Conservation (phyloP, 2,329 filamentous ascomycete genomes). For the Nemania sp. region DNA sequence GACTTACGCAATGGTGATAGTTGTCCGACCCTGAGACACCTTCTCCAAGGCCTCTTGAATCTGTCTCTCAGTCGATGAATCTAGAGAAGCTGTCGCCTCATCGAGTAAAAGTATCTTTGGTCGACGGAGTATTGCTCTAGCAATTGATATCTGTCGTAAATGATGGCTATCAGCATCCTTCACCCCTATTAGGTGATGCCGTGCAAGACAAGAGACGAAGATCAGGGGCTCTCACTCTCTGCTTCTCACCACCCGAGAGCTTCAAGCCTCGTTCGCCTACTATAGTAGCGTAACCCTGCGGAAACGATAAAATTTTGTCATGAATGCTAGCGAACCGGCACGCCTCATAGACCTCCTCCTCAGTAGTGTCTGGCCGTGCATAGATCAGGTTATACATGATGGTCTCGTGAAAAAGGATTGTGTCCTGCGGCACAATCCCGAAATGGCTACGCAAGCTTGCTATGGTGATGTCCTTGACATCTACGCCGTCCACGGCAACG, state of each 20-base stretch:
- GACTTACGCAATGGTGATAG: not conserved
- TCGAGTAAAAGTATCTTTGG: not conserved
- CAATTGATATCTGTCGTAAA: not conserved
- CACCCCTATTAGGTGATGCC: not conserved
- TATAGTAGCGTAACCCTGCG: not conserved
- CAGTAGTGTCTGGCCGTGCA: not conserved
- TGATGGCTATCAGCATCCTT: not conserved
- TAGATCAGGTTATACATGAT: slow-evolving; percentile 4
- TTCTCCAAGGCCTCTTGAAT: not conserved
- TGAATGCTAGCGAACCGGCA: slow-evolving; percentile 4
- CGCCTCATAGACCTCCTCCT: not conserved
- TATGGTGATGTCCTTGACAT: not conserved
- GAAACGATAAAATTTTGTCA: not conserved
- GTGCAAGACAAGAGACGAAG: not conserved
- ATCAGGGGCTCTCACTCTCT: not conserved
- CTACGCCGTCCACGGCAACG: not conserved
- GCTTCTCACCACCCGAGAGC: slow-evolving; percentile 10
- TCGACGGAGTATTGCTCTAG: not conserved
- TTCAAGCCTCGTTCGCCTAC: slow-evolving; percentile 2
- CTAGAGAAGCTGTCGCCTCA: not conserved
- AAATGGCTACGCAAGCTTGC: not conserved
- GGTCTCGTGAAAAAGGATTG: slow-evolving; percentile 1
- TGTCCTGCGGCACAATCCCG: slow-evolving; percentile 2
- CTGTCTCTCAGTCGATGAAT: not conserved
- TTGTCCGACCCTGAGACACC: not conserved